These are phyloP conservation scores for Cladosporium sp. DNA, from an alignment of 2,329 filamentous ascomycete genomes.

Conservation along the genomic window DNA sequence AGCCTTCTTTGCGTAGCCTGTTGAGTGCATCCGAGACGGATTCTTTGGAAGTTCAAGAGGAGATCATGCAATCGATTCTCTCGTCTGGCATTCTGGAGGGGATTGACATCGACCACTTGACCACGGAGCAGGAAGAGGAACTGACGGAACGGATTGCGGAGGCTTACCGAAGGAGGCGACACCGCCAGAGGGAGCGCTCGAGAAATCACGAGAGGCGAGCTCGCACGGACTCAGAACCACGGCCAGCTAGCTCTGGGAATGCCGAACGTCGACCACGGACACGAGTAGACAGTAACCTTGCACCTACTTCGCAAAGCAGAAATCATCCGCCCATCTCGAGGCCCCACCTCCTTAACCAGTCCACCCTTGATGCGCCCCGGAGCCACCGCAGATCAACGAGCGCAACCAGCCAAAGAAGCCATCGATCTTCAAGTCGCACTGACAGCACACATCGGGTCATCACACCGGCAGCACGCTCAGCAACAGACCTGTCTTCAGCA, in stretches of 20 bases:
- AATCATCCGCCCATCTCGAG: slow-evolving; percentile 39
- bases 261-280: slow-evolving; percentile 3
- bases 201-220: slow-evolving; percentile 19
- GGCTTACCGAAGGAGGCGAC: slow-evolving; percentile 67
- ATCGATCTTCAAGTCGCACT: slow-evolving; percentile 33
- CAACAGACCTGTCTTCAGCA: slow-evolving; percentile 53
- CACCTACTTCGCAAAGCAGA: slow-evolving; percentile 6
- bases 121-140: slow-evolving; percentile 77
- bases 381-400: slow-evolving; percentile 41
- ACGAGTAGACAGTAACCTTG: slow-evolving; percentile 3
- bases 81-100: slow-evolving; percentile 83
- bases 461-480: slow-evolving; percentile 54
- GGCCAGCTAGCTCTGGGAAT: slow-evolving; percentile 6
- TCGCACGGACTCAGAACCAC: slow-evolving; percentile 2
- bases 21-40: slow-evolving; percentile 74
- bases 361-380: slow-evolving; percentile 25
- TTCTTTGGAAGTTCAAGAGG: slow-evolving; percentile 71
- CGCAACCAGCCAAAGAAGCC: slow-evolving; percentile 24
- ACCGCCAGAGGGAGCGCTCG: slow-evolving; percentile 47
- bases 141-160: slow-evolving; percentile 86
- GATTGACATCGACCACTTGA: slow-evolving; percentile 81
- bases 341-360: slow-evolving; percentile 41
- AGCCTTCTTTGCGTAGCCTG: slow-evolving; percentile 78
- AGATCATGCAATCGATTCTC: slow-evolving; percentile 83
- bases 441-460: slow-evolving; percentile 37